These are phyloP conservation scores for Blastobotrys chiropterorum DNA, from an alignment of 805 yeast genomes.

Conservation along the genomic window DNA sequence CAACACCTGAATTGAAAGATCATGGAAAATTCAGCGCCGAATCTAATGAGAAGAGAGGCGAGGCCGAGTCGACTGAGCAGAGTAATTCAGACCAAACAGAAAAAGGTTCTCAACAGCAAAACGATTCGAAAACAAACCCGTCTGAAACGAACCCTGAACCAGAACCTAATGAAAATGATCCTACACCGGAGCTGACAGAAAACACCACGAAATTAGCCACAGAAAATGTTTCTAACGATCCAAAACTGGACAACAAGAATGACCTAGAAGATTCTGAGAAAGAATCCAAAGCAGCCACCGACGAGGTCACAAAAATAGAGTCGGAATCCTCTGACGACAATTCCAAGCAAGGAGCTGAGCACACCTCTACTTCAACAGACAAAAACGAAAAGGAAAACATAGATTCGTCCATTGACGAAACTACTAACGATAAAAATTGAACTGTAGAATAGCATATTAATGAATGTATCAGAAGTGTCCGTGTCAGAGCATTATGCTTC, in stretches of 20 bases:
- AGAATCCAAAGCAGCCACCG: background rate
- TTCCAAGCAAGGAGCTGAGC: conserved; percentile 10
- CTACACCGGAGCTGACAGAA: no score
- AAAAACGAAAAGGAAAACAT: background rate
- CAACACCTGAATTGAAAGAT: conserved; percentile 24
- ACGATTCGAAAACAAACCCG: background rate
- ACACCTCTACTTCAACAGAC: background rate
- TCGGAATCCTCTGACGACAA: background rate
- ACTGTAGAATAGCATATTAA: background rate
- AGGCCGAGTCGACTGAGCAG: background rate
- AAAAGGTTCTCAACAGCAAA: background rate
- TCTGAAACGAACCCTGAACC: background rate
- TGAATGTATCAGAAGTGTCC: background rate
- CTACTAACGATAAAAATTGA: background rate
- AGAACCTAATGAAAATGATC: background rate
- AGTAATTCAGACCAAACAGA: background rate
- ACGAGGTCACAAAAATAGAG: background rate
- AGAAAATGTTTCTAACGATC: no score
- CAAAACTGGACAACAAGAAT: no score
- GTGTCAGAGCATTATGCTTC: no score
- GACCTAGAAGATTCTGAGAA: no score
- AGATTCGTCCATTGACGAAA: background rate
- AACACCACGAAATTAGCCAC: no score
- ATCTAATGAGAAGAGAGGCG: conserved; percentile 22
- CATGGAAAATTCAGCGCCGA: conserved; percentile 33